Evolutionary conservation across 257 asterid genomes (phyloP), one percentile per base, ranked within the genome.

Genomic region (Rehmannia glutinosa): DNA sequence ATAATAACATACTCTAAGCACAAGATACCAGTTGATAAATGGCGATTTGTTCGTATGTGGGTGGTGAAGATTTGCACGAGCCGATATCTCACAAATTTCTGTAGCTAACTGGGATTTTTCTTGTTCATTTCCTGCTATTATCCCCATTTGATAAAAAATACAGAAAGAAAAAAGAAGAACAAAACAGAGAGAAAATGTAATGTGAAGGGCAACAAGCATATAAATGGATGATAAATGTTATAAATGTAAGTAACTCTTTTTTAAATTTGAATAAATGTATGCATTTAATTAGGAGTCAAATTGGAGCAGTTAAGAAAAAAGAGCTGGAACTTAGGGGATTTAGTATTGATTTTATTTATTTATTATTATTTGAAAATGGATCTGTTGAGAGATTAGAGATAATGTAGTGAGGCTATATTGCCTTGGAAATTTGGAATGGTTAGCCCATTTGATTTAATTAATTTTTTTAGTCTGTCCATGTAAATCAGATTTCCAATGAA

Each of bases 281-380:
- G 60, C 77, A 79, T 72, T 79, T 62, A 79, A n/a, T n/a, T n/a
- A 74, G 60, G 72, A 77, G 80, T 68, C 75, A 69, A 76, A 64
- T 78, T 73, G 90, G 87, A 84, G 84, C 89, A 73, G 89, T 85
- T 88, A 73, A 83, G 88, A 64, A 85, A 77, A 83, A 59, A 62
- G 43, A 64, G 87, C 90, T 69, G 74, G 56, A 59, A 49, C 77
- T 63, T 77, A 64, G 79, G 81, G 50, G 72, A 52, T n/a, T n/a
- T n/a, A n/a, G n/a, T n/a, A n/a, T n/a, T n/a, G n/a, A n/a, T n/a
- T 13, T 6, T 41, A 25, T 16, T 35, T 61, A 2, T 20, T 43
- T 39, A 10, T 32, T 53, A 61, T 50, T 61, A 33, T 73, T 65
- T 75, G 54, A 54, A 76, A 73, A 58, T 78, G 77, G 77, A 62